Conservation (phyloP, 164 flowering plant genomes). For the Berberis vulgaris region DNA sequence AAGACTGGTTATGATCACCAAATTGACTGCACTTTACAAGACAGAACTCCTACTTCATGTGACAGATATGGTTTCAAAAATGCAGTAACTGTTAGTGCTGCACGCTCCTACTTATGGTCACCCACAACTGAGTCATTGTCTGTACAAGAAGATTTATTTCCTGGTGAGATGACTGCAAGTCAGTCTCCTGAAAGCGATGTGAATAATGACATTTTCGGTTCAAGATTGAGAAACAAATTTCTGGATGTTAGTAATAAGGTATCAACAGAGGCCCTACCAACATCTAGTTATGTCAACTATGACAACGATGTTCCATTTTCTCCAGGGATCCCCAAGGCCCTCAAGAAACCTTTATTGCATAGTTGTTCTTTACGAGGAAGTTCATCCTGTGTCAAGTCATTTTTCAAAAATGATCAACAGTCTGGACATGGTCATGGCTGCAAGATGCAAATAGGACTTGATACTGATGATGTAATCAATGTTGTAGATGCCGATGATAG, state of each 20-base stretch:
- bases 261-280: slow-evolving; percentile 8
- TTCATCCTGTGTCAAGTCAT: slow-evolving; percentile 13
- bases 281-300: slow-evolving; percentile 13
- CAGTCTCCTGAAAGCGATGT: no score
- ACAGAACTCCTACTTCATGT: slow-evolving; percentile 11
- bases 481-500: slow-evolving; percentile 16
- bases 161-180: not conserved
- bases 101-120: slow-evolving; percentile 8
- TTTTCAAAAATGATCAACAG: slow-evolving; percentile 16
- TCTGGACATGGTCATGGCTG: slow-evolving; percentile 20
- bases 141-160: slow-evolving; percentile 15
- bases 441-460: slow-evolving; percentile 15
- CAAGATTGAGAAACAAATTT: not conserved
- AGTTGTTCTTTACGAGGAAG: slow-evolving; percentile 29
- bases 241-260: slow-evolving; percentile 10
- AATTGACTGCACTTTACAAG: slow-evolving; percentile 9
- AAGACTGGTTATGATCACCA: slow-evolving; percentile 16
- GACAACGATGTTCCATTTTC: slow-evolving; percentile 11
- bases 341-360: slow-evolving; percentile 23
- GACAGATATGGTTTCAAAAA: slow-evolving; percentile 15
- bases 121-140: slow-evolving; percentile 13
- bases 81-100: slow-evolving; percentile 7
- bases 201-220: no score
- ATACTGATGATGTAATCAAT: slow-evolving; percentile 9
- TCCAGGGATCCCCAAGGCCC: slow-evolving; percentile 8